Evolutionary conservation across 495 filamentous ascomycete genomes (phyloP), one percentile per base, ranked within the genome.

Genomic region (Aspergillus taichungensis): DNA sequence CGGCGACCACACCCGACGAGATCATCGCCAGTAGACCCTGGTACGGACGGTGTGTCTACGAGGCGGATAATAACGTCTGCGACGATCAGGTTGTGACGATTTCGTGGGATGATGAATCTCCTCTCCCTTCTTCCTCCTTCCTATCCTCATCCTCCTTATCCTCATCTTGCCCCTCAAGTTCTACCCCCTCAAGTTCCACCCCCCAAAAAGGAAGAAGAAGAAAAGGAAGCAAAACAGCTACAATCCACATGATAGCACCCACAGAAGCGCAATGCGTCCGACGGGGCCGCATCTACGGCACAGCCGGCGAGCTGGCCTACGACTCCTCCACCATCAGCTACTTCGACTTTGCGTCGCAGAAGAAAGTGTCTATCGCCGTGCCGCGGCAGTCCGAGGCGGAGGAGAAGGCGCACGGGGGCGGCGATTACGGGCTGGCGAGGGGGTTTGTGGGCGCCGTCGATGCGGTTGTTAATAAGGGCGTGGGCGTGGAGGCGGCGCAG

Each of bases 21-120:
- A 69, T 80, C 6, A 71, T 89, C 8, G 73, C 81, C 41, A 43
- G 64, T 8, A 67, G 78, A 13, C 81, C 83, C 12, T 95, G 88
- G 89, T 96, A 87, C 54, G 92, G 92, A 1, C 79, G 90, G 29
- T 98, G 94, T 59, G 92, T 98, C 7, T 98, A 82, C 63, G 92
- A 95, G 60, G 72, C 81, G 11, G 87, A 90, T 60, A 98, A 96
- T 56, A 80, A 88, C 55, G 92, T 73, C 14, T 87, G 83, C 57
- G 92, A 98, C 59, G 87, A 95, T 55, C 91, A 97, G 60, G 67
- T 82, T 27, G 92, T 97, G 7, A 89, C 82, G 0, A 77, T 96
- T 14, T 77, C 73, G 2, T 97, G 92, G 90, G 81, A 88, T 32
- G 63, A 67, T 39, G 55, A 66, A 14, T 0, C 1, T 36, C 34